Conservation (phyloP, 768 basidiomycete species). For the Hortiboletus campestris region DNA sequence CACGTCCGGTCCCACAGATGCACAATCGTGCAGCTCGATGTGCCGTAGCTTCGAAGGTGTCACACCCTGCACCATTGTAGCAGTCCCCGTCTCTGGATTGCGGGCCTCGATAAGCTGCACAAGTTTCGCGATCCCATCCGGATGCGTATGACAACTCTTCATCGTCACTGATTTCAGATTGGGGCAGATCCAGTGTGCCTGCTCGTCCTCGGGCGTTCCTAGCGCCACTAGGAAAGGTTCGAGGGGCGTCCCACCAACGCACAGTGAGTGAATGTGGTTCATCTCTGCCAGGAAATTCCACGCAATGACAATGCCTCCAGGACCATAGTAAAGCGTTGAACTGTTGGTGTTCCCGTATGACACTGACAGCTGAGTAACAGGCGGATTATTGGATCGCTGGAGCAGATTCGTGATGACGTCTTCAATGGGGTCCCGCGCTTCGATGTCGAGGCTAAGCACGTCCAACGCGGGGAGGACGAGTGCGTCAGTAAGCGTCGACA, state of each 20-base stretch:
- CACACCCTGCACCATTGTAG: conserved; percentile 42
- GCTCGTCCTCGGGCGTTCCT: conserved; percentile 59
- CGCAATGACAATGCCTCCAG: conserved; percentile 55
- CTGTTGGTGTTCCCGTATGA: conserved; percentile 47
- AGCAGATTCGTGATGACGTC: conserved; percentile 65
- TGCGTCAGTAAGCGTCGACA: conserved; percentile 59
- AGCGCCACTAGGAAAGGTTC: conserved; percentile 62
- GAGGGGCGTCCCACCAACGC: conserved; percentile 62
- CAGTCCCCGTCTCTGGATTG: conserved; percentile 51
- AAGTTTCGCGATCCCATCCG: conserved; percentile 63
- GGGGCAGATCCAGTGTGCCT: conserved; percentile 61
- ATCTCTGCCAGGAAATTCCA: conserved; percentile 69
- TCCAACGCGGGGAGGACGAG: conserved; percentile 58
- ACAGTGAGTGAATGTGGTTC: conserved; percentile 54
- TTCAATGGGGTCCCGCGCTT: conserved; percentile 72
- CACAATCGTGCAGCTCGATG: conserved; percentile 68
- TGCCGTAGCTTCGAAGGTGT: conserved; percentile 51
- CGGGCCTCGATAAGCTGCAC: conserved; percentile 71
- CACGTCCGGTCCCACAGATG: conserved; percentile 65
- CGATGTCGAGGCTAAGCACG: conserved; percentile 65
- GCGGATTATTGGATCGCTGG: conserved; percentile 56
- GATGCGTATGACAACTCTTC: conserved; percentile 62
- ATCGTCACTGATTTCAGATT: conserved; percentile 56
- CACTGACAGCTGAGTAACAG: conserved; percentile 58
- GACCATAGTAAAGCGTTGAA: conserved; percentile 55